phyloP scores from a whole-genome alignment of 768 basidiomycete species.

The Serendipita indica region DNA sequence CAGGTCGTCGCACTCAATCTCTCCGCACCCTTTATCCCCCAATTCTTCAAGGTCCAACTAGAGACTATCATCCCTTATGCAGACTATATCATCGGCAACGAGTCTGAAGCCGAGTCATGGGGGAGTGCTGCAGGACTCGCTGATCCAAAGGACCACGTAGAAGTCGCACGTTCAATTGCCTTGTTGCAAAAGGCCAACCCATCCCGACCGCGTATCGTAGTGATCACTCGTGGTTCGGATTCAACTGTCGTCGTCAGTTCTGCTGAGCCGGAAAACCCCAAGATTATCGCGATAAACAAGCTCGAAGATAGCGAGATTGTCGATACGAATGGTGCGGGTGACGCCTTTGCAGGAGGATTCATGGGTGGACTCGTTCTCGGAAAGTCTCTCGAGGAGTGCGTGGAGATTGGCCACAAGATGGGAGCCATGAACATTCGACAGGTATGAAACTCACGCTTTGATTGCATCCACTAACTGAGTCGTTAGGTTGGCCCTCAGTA shows the following conservation, averaged over 20 bases:
- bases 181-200: constrained; percentile 56
- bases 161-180: constrained; percentile 68
- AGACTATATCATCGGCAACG: constrained; percentile 93
- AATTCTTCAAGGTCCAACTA: constrained; percentile 78
- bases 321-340: constrained; percentile 97
- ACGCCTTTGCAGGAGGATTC: constrained; percentile 95
- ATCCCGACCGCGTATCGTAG: constrained; percentile 60
- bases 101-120: constrained; percentile 83
- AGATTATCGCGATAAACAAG: constrained; percentile 41
- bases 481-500: constrained; percentile 43
- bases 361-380: constrained; percentile 70
- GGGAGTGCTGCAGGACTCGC: constrained; percentile 57
- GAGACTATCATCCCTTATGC: constrained; percentile 67
- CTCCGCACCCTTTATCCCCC: constrained; percentile 92
- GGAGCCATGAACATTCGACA: constrained; percentile 74
- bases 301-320: constrained; percentile 56
- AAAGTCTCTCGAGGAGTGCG: constrained; percentile 57
- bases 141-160: constrained; percentile 45
- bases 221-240: constrained; percentile 82
- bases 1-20: constrained; percentile 86
- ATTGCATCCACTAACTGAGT: constrained; percentile 8
- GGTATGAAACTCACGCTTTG: constrained; percentile 27
- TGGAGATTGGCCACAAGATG: constrained; percentile 76
- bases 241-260: constrained; percentile 64
- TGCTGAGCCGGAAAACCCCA: constrained; percentile 36